A percentile compares a stretch with the other conserved stretches of the same genome.
phyloP scores from a whole-genome alignment of 108 stramenopile species.

The Conticribra guillardii region DNA sequence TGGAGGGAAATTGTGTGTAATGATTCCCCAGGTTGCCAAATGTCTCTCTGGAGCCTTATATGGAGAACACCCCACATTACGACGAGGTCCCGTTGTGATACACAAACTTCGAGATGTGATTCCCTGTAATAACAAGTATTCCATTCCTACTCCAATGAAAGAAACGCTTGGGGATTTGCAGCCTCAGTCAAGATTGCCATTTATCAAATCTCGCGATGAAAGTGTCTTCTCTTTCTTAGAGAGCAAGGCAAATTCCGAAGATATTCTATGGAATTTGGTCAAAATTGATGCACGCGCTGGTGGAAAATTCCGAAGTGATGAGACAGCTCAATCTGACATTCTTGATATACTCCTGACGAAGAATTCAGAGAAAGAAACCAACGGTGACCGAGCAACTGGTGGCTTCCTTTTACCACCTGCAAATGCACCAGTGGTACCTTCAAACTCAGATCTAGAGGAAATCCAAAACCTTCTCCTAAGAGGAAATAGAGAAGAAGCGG shows the following conservation, averaged over 20 bases:
- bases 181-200: slow-evolving; percentile 5
- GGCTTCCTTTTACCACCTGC: slow-evolving; percentile 8
- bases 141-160: slow-evolving; percentile 53
- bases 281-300: slow-evolving; percentile 64
- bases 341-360: slow-evolving; percentile 64
- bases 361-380: neutral
- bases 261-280: slow-evolving; percentile 76
- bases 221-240: slow-evolving; percentile 57
- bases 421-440: neutral
- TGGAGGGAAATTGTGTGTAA: slow-evolving; percentile 65
- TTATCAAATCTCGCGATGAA: slow-evolving; percentile 34
- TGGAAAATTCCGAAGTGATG: slow-evolving; percentile 68
- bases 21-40: slow-evolving; percentile 48
- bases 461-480: slow-evolving; percentile 12
- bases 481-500: slow-evolving; percentile 76
- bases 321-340: slow-evolving; percentile 69
- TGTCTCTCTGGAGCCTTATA: slow-evolving; percentile 31
- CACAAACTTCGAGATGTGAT: slow-evolving; percentile 43
- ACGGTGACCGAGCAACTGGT: slow-evolving; percentile 1
- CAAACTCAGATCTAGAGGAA: slow-evolving; percentile 19
- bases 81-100: slow-evolving; percentile 51
- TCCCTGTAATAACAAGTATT: slow-evolving; percentile 34
- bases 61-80: slow-evolving; percentile 19
- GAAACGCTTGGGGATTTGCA: neutral
- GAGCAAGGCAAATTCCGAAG: slow-evolving; percentile 39